Base-by-base conservation (phyloP, 345 rosid species). In the Erodium maritimum region DNA sequence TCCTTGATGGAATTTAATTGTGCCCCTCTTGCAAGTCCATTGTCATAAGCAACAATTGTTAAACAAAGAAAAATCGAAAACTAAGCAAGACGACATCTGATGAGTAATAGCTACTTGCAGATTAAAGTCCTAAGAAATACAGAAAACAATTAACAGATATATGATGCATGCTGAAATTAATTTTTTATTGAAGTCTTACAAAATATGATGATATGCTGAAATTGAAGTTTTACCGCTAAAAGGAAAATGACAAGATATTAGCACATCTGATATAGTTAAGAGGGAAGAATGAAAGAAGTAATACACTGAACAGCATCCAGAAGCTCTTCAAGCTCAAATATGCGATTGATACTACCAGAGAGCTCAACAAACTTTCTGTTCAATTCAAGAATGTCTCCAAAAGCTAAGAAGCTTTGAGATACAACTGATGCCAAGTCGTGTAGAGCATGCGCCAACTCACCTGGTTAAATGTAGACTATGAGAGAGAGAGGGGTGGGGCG, bases 401-500 rank as follows among this genome's bases (percentile, higher is more conserved):
- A 93, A 21, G 99, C 99, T 69, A 89, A 82, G 67, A 93, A 93
- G 87, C 99, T 93, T 69, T 89, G 96, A 68, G 99, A 93, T 29
- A 89, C 97, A 58, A 93, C 96, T 70, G 96, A 93, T 61, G 99
- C 99, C 61, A 93, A 79, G 79, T 83, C 90, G 55, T 97, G 90
- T 80, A 90, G 67, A 16, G 95, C 91, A 78, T 93, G 95, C 21
- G 96, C 97, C 74, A 93, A 73, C 66, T 89, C 97, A 65, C 99
- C 99, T 93, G 80, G 68, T 72, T 68, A 60, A 42, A 68, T 52
- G 45, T 54, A 33, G 59, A 13, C 55, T 19, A 33, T 34, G 48
- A 42, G 42, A 19, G 48, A 57, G 34, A 6, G 7, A 24, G 56
- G 5, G 53, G 50, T 54, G 45, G n/a, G n/a, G n/a, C n/a, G n/a